Conservation (phyloP, 2,329 filamentous ascomycete species). For the Sporothrix curviconia region DNA sequence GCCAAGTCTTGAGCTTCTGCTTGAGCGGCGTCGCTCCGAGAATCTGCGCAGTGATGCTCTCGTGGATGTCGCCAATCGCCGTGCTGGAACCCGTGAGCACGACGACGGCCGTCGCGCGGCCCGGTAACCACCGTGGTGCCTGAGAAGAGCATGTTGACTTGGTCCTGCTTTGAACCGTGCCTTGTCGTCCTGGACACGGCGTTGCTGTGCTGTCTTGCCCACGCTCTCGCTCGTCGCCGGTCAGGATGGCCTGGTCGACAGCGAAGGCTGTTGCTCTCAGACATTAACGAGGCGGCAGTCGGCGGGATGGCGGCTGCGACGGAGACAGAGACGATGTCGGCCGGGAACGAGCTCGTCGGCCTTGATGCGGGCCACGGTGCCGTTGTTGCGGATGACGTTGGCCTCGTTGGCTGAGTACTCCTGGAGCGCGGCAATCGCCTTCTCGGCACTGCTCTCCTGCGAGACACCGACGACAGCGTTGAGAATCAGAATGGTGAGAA, state of each 20-base stretch:
- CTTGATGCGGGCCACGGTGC: conserved; percentile 73
- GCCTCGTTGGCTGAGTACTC: conserved; percentile 99
- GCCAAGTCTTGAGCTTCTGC: conserved; percentile 97
- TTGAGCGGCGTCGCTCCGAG: conserved; percentile 95
- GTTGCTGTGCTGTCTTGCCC: conserved; percentile 67
- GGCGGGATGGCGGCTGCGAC: conserved; percentile 88
- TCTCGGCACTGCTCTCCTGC: conserved; percentile 97
- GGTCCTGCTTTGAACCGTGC: conserved; percentile 97
- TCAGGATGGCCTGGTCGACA: conserved; percentile 93
- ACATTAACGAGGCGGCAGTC: conserved; percentile 87
- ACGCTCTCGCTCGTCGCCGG: conserved; percentile 97
- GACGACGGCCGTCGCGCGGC: conserved; percentile 84
- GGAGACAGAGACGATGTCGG: conserved; percentile 78
- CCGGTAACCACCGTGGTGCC: conserved; percentile 95
- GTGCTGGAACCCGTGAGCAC: conserved; percentile 84
- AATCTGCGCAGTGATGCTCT: conserved; percentile 96
- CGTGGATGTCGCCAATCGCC: conserved; percentile 96
- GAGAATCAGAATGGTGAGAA: conserved; percentile 91
- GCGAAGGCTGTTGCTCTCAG: conserved; percentile 96
- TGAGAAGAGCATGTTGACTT: conserved; percentile 96
- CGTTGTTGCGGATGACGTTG: conserved; percentile 77
- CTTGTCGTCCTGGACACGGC: conserved; percentile 65
- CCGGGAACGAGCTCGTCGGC: conserved; percentile 96
- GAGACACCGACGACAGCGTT: conserved; percentile 97
- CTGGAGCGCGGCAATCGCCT: conserved; percentile 94